These are phyloP conservation scores for Globisporangium echinulatum DNA, from an alignment of 352 stramenopile genomes.

Conservation along the genomic window DNA sequence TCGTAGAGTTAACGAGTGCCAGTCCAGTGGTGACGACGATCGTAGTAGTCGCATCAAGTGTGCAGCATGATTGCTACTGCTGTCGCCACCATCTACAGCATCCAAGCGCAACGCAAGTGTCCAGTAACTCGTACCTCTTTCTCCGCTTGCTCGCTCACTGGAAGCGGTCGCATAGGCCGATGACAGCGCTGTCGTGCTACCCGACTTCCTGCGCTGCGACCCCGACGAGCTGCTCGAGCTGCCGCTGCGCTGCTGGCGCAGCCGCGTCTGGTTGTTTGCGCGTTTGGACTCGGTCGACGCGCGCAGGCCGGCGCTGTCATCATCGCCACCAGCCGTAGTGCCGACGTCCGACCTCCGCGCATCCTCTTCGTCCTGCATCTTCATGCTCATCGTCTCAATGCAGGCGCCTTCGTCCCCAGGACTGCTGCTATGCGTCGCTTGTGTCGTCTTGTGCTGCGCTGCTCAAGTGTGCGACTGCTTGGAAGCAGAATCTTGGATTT, in stretches of 20 bases:
- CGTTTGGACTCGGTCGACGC: neutral
- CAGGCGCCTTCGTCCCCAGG: neutral
- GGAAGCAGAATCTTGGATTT: neutral
- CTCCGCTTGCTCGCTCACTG: neutral
- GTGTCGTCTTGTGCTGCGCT: neutral
- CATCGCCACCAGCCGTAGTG: neutral
- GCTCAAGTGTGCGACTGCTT: neutral
- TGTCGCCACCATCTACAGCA: constrained; percentile 7
- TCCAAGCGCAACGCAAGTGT: constrained; percentile 1
- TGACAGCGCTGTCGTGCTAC: constrained; percentile 1
- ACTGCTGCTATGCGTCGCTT: neutral
- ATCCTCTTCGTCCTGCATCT: constrained; percentile 16
- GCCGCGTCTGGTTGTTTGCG: constrained; percentile 13
- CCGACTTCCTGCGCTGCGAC: constrained; percentile 7
- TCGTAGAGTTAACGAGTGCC: constrained; percentile 46
- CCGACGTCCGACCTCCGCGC: constrained; percentile 10
- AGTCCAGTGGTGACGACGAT: constrained; percentile 10
- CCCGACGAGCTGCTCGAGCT: constrained; percentile 9
- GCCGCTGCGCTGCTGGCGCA: constrained; percentile 18
- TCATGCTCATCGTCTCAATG: constrained; percentile 25
- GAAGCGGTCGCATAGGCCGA: neutral
- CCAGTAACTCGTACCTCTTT: constrained; percentile 11
- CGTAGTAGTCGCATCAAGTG: too few species aligned
- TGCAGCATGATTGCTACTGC: neutral
- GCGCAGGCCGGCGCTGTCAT: neutral